A percentile compares a stretch with the other conserved stretches of the same genome.
phyloP scores from a whole-genome alignment of 139 green algal genomes.

The Microglena sp. region DNA sequence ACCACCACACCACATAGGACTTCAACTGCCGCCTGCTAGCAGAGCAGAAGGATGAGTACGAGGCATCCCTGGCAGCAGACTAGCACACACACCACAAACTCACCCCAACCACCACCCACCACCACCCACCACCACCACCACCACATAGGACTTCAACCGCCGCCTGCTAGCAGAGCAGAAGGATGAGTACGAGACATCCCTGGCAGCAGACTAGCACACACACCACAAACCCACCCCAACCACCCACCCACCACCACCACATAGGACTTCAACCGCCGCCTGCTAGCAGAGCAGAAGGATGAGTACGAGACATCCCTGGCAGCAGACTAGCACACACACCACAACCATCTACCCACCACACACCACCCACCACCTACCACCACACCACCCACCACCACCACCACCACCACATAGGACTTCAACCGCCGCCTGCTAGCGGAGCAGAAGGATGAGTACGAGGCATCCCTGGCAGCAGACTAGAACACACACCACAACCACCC shows the following conservation, averaged over 20 bases:
- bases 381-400: too few species aligned
- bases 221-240: too few species aligned
- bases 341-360: too few species aligned
- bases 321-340: conserved; percentile 53
- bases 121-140: too few species aligned
- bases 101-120: too few species aligned
- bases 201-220: conserved; percentile 58
- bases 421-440: conserved; percentile 55
- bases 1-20: too few species aligned
- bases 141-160: conserved; percentile 49
- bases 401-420: conserved; percentile 51
- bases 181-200: conserved; percentile 56
- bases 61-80: conserved; percentile 57
- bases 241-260: too few species aligned
- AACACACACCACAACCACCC: too few species aligned
- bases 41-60: conserved; percentile 74
- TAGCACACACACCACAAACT: too few species aligned
- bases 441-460: conserved; percentile 73
- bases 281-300: conserved; percentile 68
- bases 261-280: conserved; percentile 47
- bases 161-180: conserved; percentile 68
- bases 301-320: conserved; percentile 64
- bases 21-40: conserved; percentile 44
- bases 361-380: too few species aligned
- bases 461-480: conserved; percentile 50